Conservation (phyloP, 345 rosid species). For the Salix viminalis region DNA sequence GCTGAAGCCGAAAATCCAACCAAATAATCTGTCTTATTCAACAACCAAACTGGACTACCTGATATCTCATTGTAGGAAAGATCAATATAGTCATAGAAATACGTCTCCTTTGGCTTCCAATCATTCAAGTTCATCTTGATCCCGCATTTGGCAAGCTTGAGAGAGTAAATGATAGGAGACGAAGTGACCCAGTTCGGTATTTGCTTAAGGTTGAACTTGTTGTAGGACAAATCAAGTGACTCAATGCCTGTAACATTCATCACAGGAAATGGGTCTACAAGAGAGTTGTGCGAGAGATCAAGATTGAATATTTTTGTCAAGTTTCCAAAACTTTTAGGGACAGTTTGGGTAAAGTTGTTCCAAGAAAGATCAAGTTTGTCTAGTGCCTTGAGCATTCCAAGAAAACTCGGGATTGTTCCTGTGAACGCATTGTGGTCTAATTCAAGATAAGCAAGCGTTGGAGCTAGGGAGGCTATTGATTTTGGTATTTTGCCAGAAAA, state of each 20-base stretch:
- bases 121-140: slow-evolving; percentile 46
- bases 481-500: slow-evolving; percentile 54
- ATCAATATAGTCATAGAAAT: slow-evolving; percentile 73
- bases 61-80: slow-evolving; percentile 58
- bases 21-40: slow-evolving; percentile 56
- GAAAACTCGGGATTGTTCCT: slow-evolving; percentile 53
- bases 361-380: slow-evolving; percentile 64
- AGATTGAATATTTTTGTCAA: slow-evolving; percentile 79
- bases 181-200: slow-evolving; percentile 77
- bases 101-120: slow-evolving; percentile 62
- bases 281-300: slow-evolving; percentile 56
- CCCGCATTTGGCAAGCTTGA: slow-evolving; percentile 72
- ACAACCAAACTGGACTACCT: slow-evolving; percentile 44
- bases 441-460: slow-evolving; percentile 42
- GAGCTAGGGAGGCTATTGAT: slow-evolving; percentile 46
- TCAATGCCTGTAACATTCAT: slow-evolving; percentile 74
- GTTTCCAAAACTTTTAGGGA: slow-evolving; percentile 58
- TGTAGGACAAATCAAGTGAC: slow-evolving; percentile 64
- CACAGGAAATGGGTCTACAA: slow-evolving; percentile 62
- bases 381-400: slow-evolving; percentile 50
- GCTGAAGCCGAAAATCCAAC: slow-evolving; percentile 49
- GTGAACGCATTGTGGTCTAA: slow-evolving; percentile 54
- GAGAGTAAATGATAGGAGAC: slow-evolving; percentile 60
- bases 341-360: slow-evolving; percentile 41
- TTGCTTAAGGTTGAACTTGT: slow-evolving; percentile 45